A percentile compares a stretch with the other conserved stretches of the same genome.
phyloP scores from a whole-genome alignment of 2,329 filamentous ascomycete genomes.

The Sarocladium oryzae region DNA sequence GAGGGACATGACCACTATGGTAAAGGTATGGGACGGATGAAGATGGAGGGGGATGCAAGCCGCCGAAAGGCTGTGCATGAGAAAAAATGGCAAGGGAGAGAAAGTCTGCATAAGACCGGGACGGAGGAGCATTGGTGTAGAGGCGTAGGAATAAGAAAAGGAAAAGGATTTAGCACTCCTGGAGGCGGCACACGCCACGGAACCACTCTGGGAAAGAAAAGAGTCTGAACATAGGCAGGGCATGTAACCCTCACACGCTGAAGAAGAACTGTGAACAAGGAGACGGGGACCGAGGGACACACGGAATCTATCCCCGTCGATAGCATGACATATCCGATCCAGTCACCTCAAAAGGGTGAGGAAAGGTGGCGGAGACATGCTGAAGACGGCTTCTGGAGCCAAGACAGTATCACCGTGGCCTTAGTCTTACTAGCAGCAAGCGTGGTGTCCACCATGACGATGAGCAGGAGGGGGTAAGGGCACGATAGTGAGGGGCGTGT shows the following conservation, averaged over 20 bases:
- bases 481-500: background rate
- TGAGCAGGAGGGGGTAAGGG: background rate
- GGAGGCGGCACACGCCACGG: background rate
- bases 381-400: background rate
- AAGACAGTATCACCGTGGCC: background rate
- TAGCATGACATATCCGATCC: background rate
- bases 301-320: background rate
- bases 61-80: conserved; percentile 19
- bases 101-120: conserved; percentile 11
- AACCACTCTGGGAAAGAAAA: background rate
- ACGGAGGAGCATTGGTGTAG: conserved; percentile 13
- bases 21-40: background rate
- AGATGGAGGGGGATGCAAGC: background rate
- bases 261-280: background rate
- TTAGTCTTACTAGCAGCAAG: conserved; percentile 2
- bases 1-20: background rate
- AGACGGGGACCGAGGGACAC: background rate
- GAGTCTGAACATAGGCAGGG: background rate
- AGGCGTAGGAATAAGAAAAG: background rate
- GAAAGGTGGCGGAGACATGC: background rate
- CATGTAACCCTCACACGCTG: background rate
- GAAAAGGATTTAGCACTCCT: background rate
- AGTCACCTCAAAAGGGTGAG: background rate
- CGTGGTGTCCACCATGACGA: conserved; percentile 2
- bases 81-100: background rate